phyloP scores from a whole-genome alignment of 306 rosid genomes.

The Amphicarpaea edgeworthii region DNA sequence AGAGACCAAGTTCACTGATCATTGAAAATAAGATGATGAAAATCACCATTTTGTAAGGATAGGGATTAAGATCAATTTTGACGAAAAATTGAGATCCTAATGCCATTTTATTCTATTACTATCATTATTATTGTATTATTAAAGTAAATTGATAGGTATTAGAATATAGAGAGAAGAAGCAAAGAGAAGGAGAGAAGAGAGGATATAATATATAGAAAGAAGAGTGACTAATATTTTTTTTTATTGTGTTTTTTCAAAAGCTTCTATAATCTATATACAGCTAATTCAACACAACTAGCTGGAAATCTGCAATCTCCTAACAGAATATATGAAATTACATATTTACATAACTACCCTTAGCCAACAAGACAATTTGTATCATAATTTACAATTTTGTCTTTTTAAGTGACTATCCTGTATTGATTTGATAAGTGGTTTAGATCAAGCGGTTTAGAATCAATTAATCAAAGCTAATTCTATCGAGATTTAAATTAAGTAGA shows the following conservation, averaged over 20 bases:
- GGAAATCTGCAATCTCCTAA: not conserved
- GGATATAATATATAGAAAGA: too few relatives aligned
- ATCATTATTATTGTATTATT: not conserved
- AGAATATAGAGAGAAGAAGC: not conserved
- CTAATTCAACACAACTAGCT: not conserved
- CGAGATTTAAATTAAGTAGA: not conserved
- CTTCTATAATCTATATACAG: too few relatives aligned
- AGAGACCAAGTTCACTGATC: not conserved
- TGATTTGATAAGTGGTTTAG: not conserved
- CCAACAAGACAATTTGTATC: not conserved
- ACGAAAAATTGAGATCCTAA: not conserved
- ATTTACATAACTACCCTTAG: not conserved
- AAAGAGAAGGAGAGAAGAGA: not conserved
- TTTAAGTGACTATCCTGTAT: not conserved
- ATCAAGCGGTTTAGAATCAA: not conserved
- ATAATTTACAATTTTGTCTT: not conserved
- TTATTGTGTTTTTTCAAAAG: too few relatives aligned
- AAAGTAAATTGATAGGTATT: not conserved
- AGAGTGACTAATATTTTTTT: not conserved
- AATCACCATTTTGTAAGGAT: not conserved
- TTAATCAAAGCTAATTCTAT: not conserved
- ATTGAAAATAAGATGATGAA: not conserved
- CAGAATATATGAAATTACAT: not conserved
- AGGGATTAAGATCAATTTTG: not conserved
- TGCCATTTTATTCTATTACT: not conserved